phyloP scores from a whole-genome alignment of 352 stramenopile genomes.

The Phytophthora litchii region DNA sequence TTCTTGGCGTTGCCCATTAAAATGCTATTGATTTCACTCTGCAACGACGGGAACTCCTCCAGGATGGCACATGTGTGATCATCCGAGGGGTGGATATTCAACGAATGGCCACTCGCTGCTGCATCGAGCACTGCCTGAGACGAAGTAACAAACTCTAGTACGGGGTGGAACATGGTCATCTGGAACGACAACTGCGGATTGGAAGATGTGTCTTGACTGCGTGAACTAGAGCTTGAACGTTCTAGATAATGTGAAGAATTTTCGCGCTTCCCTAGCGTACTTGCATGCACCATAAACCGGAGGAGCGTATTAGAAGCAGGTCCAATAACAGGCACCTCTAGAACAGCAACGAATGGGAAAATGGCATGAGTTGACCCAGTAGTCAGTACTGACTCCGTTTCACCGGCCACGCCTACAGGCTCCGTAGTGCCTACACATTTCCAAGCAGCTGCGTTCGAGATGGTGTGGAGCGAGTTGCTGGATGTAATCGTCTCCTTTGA shows the following conservation, averaged over 20 bases:
- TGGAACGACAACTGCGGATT: conserved; percentile 71
- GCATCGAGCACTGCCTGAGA: conserved; percentile 86
- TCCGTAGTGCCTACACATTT: conserved; percentile 87
- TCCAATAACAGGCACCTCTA: conserved; percentile 83
- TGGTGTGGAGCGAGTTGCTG: conserved; percentile 52
- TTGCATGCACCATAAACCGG: conserved; percentile 87
- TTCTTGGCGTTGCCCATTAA: conserved; percentile 78
- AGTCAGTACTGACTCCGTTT: conserved; percentile 69
- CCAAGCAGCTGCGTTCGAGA: conserved; percentile 69
- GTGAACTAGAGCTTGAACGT: conserved; percentile 43
- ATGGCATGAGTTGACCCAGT: conserved; percentile 64
- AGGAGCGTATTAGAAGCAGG: conserved; percentile 83
- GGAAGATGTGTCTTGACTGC: conserved; percentile 46
- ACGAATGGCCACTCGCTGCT: conserved; percentile 73
- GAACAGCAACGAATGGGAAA: conserved; percentile 86
- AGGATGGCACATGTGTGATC: conserved; percentile 80
- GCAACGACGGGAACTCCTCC: conserved; percentile 67
- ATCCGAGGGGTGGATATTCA: conserved; percentile 81
- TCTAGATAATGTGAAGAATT: conserved; percentile 51
- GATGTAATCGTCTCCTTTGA: conserved; percentile 69
- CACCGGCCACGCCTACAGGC: conserved; percentile 65
- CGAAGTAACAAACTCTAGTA: conserved; percentile 88
- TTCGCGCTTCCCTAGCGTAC: conserved; percentile 73
- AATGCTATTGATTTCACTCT: conserved; percentile 73
- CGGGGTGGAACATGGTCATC: conserved; percentile 88